Base-by-base conservation (phyloP, 768 basidiomycete species). In the Tulasnella sp. region DNA sequence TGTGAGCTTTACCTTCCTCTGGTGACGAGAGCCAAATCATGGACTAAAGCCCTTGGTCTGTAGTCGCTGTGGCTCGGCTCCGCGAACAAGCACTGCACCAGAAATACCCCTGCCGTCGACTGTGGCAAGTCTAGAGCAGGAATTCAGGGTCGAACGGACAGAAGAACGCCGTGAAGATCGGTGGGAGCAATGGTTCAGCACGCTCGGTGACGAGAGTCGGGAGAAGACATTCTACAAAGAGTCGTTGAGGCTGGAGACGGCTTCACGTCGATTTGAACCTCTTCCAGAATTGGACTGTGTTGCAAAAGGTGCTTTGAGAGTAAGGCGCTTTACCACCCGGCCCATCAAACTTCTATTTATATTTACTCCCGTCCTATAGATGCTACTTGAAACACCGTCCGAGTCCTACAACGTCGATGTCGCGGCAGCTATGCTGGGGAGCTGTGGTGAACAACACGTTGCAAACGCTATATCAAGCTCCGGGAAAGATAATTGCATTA, bases 121-220 rank as follows among this genome's bases (percentile, higher is more conserved):
- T 32, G 19, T 74, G 2, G n/a, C 41, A 7, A 14, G 32, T 19
- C 35, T 75, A 19, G 36, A 66, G 9, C 22, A 19, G 19, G 64
- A 71, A 6, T 75, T 71, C 63, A 69, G 71, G 8, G 41, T 74
- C 17, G 29, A 40, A 11, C 52, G 26, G 14, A 29, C 16, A 35
- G 29, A 35, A 42, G 70, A 67, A 35, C 26, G 66, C 26, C 47
- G 65, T 12, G 72, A 66, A 1, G 17, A 36, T 5, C 39, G 39
- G 29, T 91, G 86, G 86, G 90, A 92, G 73, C 90, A 90, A 77
- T 83, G 93, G 79, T 92, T 89, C 88, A 89, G 84, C 75, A 83
- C 84, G 1, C 77, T 83, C 17, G 88, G 90, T 1, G 91, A 92
- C 76, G 91, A 93, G 77, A 84, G 85, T 12, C 86, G 92, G 47